Evolutionary conservation across 306 rosid genomes (phyloP), one percentile per base, ranked within the genome.

Genomic region (Cicer chorassanicum): DNA sequence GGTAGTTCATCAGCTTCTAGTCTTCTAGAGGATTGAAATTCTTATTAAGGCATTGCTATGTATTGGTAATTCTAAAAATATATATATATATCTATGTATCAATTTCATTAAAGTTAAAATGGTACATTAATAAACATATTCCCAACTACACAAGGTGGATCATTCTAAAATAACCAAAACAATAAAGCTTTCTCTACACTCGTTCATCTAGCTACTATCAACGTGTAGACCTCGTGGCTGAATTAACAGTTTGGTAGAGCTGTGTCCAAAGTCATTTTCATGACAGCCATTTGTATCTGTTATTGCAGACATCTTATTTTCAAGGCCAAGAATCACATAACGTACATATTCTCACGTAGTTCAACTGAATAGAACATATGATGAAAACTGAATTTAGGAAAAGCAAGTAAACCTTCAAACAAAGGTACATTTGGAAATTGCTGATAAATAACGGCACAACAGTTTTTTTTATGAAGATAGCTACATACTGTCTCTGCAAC

Each of bases 401-500:
- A 73, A 46, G 15, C 13, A 55, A 41, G 39, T 36, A 72, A 44
- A 54, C 24, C 8, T 72, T 79, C 36, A 14, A 42, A 15, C 13
- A 50, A 48, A 15, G 72, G 9, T 49, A 72, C 18, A 57, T 39
- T 56, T 64, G 9, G 48, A 73, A 82, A 59, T 61, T 10, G 65
- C 73, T 12, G 60, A 70, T 48, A 59, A 71, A 74, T 12, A 76
- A 56, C 41, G 57, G 55, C 51, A 46, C 16, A 15, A 6, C 8
- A 12, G 34, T n/a, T 64, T 72, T 85, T 85, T 54, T 48, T 16
- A 21, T 8, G 19, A 51, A 65, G 51, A 46, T 72, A 82, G 69
- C 44, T 54, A 81, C 75, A 63, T 65, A 91, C 97, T 89, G 90
- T 82, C 72, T 87, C 64, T 80, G 83, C 72, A 91, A 85, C 81